Conservation (phyloP, 2,329 filamentous ascomycete genomes). For the Clathrospora elynae region DNA sequence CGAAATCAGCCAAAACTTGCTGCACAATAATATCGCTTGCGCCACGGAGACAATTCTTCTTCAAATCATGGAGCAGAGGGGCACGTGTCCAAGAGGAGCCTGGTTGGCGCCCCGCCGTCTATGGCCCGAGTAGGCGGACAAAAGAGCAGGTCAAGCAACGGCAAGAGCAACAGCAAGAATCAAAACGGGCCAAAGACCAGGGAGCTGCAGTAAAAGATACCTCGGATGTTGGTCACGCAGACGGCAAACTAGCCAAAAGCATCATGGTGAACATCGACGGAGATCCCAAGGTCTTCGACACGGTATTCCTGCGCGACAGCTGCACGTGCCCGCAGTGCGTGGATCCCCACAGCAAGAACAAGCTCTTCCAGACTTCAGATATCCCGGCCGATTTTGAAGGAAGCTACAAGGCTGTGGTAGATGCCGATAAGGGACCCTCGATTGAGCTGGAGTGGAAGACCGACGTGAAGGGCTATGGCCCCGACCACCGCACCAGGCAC, state of each 20-base stretch:
- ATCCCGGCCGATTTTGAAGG: conserved; percentile 57
- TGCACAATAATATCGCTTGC: conserved; percentile 2
- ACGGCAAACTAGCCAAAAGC: conserved; percentile 35
- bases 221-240: conserved; percentile 22
- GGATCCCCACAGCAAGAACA: conserved; percentile 65
- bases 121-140: conserved; percentile 26
- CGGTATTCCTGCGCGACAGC: conserved; percentile 59
- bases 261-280: conserved; percentile 43
- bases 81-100: conserved; percentile 23
- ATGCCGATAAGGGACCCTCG: conserved; percentile 49
- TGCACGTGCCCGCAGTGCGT: conserved; percentile 64
- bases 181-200: conserved; percentile 17
- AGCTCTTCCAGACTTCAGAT: conserved; percentile 68
- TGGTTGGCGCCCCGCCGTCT: conserved; percentile 27
- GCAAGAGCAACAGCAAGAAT: conserved; percentile 20
- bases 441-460: conserved; percentile 67
- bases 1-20: neutral
- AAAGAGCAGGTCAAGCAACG: conserved; percentile 24
- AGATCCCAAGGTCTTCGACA: conserved; percentile 37
- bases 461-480: conserved; percentile 55
- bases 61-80: conserved; percentile 28
- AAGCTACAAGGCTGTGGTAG: conserved; percentile 41
- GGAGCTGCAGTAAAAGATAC: conserved; percentile 11
- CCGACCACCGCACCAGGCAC: conserved; percentile 51
- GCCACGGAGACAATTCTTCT: conserved; percentile 19